Evolutionary conservation across 768 basidiomycete genomes (phyloP).

Genomic region (Leccinum sublutescens): DNA sequence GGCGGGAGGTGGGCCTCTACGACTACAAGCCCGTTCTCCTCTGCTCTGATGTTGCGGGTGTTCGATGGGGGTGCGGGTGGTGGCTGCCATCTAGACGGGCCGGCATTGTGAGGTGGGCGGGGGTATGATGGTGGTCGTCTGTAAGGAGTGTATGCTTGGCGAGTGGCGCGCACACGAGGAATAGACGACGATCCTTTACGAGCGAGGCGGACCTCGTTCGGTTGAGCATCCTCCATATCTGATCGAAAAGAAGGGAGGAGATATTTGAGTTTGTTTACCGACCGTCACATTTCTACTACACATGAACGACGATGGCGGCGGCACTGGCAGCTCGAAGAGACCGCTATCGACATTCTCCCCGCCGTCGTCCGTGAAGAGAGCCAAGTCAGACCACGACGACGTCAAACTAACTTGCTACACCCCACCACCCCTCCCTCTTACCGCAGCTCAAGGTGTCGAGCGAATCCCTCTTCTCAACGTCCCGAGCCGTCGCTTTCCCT

Average conservation of each 20-base stretch:
- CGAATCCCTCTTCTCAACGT: slow-evolving; percentile 21
- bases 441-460: slow-evolving; percentile 27
- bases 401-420: neutral
- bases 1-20: slow-evolving; percentile 8
- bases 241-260: neutral
- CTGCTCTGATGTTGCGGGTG: neutral
- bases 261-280: slow-evolving; percentile 26
- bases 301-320: slow-evolving; percentile 16
- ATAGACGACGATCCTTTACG: slow-evolving; percentile 33
- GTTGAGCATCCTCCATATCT: slow-evolving; percentile 38
- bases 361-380: slow-evolving; percentile 17
- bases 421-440: slow-evolving; percentile 19
- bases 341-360: slow-evolving; percentile 4
- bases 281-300: neutral
- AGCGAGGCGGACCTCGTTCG: slow-evolving; percentile 37
- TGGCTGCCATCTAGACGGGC: slow-evolving; percentile 1
- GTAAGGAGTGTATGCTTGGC: neutral
- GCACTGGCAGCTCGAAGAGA: slow-evolving; percentile 14
- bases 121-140: neutral
- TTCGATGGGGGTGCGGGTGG: neutral
- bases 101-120: neutral
- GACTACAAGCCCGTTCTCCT: slow-evolving; percentile 5
- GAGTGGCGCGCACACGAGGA: slow-evolving; percentile 25
- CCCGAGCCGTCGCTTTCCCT: slow-evolving; percentile 5
- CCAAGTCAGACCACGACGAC: slow-evolving; percentile 18